Percentiles rank a stretch among this genome's conserved stretches.
phyloP scores from a whole-genome alignment of 257 asterid species.

The Scutellaria galericulata region DNA sequence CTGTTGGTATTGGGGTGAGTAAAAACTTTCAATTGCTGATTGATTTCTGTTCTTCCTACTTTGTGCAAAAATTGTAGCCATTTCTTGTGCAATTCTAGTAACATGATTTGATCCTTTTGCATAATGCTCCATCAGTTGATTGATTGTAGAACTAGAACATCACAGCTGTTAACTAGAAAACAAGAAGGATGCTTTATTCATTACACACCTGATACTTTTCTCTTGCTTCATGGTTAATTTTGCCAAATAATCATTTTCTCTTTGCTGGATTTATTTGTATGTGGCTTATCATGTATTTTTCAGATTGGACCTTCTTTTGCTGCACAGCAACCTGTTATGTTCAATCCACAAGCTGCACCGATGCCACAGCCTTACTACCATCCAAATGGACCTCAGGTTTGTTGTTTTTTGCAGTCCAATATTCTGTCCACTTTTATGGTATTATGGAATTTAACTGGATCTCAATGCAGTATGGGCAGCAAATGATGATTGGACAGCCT shows the following conservation, averaged over 20 bases:
- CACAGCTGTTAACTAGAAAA: conserved; percentile 13
- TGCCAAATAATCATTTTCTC: conserved; percentile 15
- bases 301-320: conserved; percentile 78
- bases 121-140: conserved; percentile 10
- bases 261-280: conserved; percentile 15
- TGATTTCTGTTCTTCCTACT: conserved; percentile 10
- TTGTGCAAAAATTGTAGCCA: conserved; percentile 10
- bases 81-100: conserved; percentile 1
- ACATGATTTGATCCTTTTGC: conserved; percentile 13
- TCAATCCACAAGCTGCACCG: conserved; percentile 76
- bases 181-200: neutral
- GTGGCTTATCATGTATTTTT: conserved; percentile 34
- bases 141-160: neutral
- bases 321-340: conserved; percentile 73
- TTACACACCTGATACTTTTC: neutral
- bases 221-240: neutral
- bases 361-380: conserved; percentile 80
- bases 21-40: conserved; percentile 22
- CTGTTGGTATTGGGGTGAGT: conserved; percentile 88
- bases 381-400: conserved; percentile 93
- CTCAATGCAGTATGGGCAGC: conserved; percentile 76
- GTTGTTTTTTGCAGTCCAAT: conserved; percentile 30
- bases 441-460: conserved; percentile 22
- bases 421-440: conserved; percentile 8
- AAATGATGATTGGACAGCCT: conserved; percentile 89